These are phyloP conservation scores for Fusarium sulawesiense DNA, from an alignment of 2,329 filamentous ascomycete species.

Conservation along the genomic window DNA sequence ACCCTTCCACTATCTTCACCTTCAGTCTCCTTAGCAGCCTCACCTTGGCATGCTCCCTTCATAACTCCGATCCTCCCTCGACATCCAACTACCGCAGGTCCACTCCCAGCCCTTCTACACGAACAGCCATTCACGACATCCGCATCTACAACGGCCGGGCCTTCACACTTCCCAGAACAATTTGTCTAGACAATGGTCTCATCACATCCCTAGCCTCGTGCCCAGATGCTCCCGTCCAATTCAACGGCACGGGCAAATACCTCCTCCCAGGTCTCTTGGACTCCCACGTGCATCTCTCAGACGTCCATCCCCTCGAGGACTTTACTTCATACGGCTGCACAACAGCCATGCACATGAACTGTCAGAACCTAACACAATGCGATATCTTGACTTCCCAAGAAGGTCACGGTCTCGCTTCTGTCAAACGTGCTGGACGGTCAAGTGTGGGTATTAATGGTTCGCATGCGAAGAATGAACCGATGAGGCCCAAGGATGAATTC, in stretches of 20 bases:
- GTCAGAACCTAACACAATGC: neutral
- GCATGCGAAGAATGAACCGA: neutral
- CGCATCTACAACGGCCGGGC: neutral
- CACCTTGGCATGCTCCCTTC: neutral
- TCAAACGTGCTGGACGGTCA: neutral
- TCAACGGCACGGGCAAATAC: neutral
- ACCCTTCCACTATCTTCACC: neutral
- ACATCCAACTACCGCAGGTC: neutral
- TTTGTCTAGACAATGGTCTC: neutral
- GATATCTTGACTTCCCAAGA: neutral
- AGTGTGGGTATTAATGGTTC: neutral
- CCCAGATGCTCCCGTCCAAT: neutral
- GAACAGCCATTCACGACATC: neutral
- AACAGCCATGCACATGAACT: neutral
- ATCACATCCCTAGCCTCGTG: neutral
- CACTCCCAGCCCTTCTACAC: neutral
- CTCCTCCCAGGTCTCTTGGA: neutral
- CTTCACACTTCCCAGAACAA: neutral
- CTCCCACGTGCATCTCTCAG: neutral
- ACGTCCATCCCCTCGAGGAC: neutral
- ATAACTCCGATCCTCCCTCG: fast-evolving
- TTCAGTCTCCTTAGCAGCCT: neutral
- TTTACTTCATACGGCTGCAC: neutral
- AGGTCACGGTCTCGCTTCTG: neutral
- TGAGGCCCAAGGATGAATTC: neutral